Conservation (phyloP, 352 stramenopile species). For the Globisporangium cederbergense region DNA sequence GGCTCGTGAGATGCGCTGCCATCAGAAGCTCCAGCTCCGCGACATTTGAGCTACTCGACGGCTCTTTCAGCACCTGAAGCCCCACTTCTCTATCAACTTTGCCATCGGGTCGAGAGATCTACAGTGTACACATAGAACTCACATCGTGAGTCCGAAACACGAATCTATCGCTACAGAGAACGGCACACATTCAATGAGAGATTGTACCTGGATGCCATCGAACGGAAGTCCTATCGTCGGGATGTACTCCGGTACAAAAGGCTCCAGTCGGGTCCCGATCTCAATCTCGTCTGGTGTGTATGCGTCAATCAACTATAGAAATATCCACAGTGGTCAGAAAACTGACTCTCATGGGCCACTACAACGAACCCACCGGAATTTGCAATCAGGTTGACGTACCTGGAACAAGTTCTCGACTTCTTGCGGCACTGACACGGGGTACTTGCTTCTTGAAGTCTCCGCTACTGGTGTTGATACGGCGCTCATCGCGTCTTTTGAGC, state of each 20-base stretch:
- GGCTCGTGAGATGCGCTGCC: slow-evolving; percentile 58
- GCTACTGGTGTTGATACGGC: not conserved
- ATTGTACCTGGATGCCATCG: slow-evolving; percentile 58
- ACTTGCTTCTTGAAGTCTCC: slow-evolving; percentile 10
- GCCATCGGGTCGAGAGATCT: slow-evolving; percentile 87
- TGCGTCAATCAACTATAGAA: slow-evolving; percentile 54
- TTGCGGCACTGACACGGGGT: slow-evolving; percentile 37
- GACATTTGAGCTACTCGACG: slow-evolving; percentile 82
- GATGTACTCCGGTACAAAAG: slow-evolving; percentile 92
- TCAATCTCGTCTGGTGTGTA: slow-evolving; percentile 90
- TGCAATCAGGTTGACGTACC: slow-evolving; percentile 22
- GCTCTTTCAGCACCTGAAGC: slow-evolving; percentile 85
- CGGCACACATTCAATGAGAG: not conserved
- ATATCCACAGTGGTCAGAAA: not conserved
- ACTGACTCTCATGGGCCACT: not conserved
- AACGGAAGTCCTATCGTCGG: slow-evolving; percentile 69
- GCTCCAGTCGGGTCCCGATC: slow-evolving; percentile 88
- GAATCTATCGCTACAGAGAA: not conserved
- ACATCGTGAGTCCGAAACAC: not conserved
- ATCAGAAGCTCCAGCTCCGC: slow-evolving; percentile 90
- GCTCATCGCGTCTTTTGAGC: not conserved
- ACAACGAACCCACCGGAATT: not conserved
- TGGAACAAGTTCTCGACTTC: slow-evolving; percentile 61
- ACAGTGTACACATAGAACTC: not conserved
- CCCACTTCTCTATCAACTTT: slow-evolving; percentile 68